Evolutionary conservation across 2,329 filamentous ascomycete genomes (phyloP), one percentile per base, ranked within the genome.

Genomic region (Colletotrichum camelliae): DNA sequence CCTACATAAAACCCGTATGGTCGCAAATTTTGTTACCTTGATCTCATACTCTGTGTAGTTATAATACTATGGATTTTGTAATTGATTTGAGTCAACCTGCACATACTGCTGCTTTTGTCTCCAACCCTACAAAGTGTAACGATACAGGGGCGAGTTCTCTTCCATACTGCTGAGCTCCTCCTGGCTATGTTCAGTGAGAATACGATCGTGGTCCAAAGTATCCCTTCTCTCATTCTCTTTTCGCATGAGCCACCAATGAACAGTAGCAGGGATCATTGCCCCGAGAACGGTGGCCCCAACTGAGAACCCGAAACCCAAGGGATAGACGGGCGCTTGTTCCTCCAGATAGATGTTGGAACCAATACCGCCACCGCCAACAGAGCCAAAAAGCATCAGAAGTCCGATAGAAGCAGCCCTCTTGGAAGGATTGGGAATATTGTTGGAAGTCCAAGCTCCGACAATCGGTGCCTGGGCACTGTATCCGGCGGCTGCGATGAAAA

Each of bases 21-120:
- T 2, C n/a, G 43, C n/a, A 7, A 21, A 24, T 24, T 24, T 24
- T 24, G 24, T 24, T 52, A 24, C 2, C 43, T 52, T 16, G 7
- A 13, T 13, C 3, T 2, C 10, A 9, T 31, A 4, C 3, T 21
- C 0, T 3, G 2, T 18, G 13, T 7, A n/a, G n/a, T n/a, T n/a
- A 21, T 2, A 21, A 21, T 21, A 7, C 2, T 5, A 52, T 21
- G n/a, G 2, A 21, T 52, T 16, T 52, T 2, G 43, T 52, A 7
- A 7, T 1, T 10, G 0, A 10, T 21, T 21, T 52, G 43, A 52
- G 12, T 52, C 43, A 52, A 52, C 2, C 43, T 52, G 1, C 43
- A 21, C 4, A 21, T 52, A 21, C n/a, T 52, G 43, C 10, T 52
- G 1, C 4, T 12, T 21, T 13, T 21, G 3, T 33, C 31, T 52